A percentile compares a stretch with the other conserved stretches of the same genome.
Conservation (phyloP, 495 filamentous ascomycete species). For the Lasiosphaeris hirsuta region DNA sequence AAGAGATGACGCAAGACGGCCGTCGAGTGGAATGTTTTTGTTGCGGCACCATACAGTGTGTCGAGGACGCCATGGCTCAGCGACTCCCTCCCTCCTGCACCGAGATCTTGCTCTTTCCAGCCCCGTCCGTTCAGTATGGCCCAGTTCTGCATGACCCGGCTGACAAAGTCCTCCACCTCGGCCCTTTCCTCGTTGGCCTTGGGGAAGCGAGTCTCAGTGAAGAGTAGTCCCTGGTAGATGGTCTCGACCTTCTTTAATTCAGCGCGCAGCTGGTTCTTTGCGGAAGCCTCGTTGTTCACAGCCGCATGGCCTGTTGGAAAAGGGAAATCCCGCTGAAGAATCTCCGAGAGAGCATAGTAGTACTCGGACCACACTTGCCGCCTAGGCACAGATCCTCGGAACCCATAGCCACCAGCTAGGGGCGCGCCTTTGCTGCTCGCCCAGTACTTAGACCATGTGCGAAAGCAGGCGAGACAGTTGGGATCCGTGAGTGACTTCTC, state of each 20-base stretch:
- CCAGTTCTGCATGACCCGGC: slow-evolving; percentile 83
- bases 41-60: slow-evolving; percentile 81
- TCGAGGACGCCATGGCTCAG: slow-evolving; percentile 72
- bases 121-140: slow-evolving; percentile 65
- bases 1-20: slow-evolving; percentile 83
- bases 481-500: slow-evolving; percentile 42
- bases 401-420: slow-evolving; percentile 45
- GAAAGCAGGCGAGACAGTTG: slow-evolving; percentile 54
- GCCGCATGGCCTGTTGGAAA: slow-evolving; percentile 44
- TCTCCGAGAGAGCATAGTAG: slow-evolving; percentile 68
- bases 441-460: slow-evolving; percentile 62
- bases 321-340: slow-evolving; percentile 52
- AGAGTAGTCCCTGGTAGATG: slow-evolving; percentile 67
- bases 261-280: slow-evolving; percentile 60
- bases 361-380: slow-evolving; percentile 75
- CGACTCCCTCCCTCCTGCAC: slow-evolving; percentile 69
- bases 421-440: slow-evolving; percentile 32
- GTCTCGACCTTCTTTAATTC: slow-evolving; percentile 74
- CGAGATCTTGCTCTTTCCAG: slow-evolving; percentile 76
- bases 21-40: slow-evolving; percentile 92
- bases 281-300: slow-evolving; percentile 42
- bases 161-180: slow-evolving; percentile 77
- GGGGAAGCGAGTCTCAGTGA: slow-evolving; percentile 76
- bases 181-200: slow-evolving; percentile 69
- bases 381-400: slow-evolving; percentile 46